A percentile compares a stretch with the other conserved stretches of the same genome.
Evolutionary conservation across 495 filamentous ascomycete species (phyloP).

Genomic region (Beverwykella pulmonaria): DNA sequence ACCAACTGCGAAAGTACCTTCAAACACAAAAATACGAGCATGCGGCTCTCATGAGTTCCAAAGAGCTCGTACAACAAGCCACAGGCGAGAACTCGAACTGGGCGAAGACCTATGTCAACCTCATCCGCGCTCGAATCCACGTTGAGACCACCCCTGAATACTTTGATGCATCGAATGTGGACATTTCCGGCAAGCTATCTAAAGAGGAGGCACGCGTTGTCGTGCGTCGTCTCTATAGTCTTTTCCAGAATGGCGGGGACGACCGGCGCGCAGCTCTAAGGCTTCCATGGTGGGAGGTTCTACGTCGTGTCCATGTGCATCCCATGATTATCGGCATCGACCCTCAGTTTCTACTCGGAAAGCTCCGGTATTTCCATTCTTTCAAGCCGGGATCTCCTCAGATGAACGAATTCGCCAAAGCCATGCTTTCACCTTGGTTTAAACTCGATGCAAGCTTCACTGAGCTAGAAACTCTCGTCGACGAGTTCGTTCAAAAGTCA

Average conservation of each 20-base stretch:
- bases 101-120: background rate
- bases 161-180: background rate
- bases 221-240: background rate
- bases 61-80: background rate
- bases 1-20: conserved; percentile 1
- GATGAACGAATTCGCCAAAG: background rate
- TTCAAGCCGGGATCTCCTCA: background rate
- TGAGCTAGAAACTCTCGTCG: background rate
- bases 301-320: background rate
- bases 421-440: background rate
- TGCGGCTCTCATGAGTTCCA: background rate
- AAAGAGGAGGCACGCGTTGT: background rate
- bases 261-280: background rate
- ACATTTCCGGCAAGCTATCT: background rate
- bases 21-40: background rate
- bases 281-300: background rate
- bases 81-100: background rate
- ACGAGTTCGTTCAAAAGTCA: background rate
- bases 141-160: background rate
- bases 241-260: background rate
- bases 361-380: background rate
- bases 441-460: background rate
- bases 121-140: background rate
- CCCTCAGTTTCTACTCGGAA: conserved; percentile 2
- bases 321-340: conserved; percentile 14